Evolutionary conservation across 495 filamentous ascomycete genomes (phyloP), one percentile per base, ranked within the genome.

Genomic region (Trichoderma erinaceum): DNA sequence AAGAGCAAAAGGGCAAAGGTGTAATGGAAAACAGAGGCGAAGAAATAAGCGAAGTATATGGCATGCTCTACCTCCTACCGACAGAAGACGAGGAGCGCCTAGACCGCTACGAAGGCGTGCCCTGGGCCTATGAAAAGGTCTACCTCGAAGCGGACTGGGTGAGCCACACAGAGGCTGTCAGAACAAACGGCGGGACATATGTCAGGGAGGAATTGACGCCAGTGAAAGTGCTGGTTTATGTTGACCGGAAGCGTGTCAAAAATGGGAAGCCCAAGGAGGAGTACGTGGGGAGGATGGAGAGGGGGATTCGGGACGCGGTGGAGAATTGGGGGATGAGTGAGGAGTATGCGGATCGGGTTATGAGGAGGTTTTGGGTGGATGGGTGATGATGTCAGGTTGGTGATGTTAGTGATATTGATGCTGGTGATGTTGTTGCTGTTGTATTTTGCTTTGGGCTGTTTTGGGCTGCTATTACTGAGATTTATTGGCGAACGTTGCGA

Each of bases 211-310:
- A 68, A 29, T 35, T 21, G n/a, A 48, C 72, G 27, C 70, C 48
- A 1, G 63, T 76, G 11, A 41, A 69, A 29, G 74, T 73, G 66
- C 71, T 82, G 41, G 75, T 73, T 25, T 82, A 82, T 64, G 70
- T 82, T 64, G 77, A 81, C 66, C 69, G 68, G 43, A n/a, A 73
- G 50, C 64, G 71, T 6, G 48, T 66, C 12, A 44, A 32, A 13
- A 71, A 73, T 0, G 69, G 69, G 5, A 46, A 1, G 35, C 75
- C 79, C 3, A 68, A 67, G 25, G 46, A 44, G 0, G 79, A 81
- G 69, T 80, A 81, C 41, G 70, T 80, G 21, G 66, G 68, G 13
- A 73, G 80, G 13, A 80, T 82, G 75, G 78, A 78, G 48, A 41
- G 48, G 35, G 79, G 77, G 1, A 74, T 79, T 7, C 15, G 71